Percentiles rank a stretch among this genome's conserved stretches.
Conservation (phyloP, 1,284 basidiomycete genomes). For the Coniferiporia weirii region DNA sequence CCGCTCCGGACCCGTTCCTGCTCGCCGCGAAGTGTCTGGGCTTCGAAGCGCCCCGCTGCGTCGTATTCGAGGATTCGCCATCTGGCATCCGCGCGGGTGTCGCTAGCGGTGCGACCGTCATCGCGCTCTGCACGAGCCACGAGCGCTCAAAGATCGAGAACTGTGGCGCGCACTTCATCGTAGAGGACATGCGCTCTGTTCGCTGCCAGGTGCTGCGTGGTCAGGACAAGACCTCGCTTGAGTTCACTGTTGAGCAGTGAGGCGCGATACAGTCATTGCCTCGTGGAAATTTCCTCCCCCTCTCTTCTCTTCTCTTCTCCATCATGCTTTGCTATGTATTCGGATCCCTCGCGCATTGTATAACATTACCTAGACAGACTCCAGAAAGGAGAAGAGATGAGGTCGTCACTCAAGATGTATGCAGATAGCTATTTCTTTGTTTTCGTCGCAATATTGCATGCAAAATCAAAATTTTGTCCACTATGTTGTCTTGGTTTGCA, state of each 20-base stretch:
- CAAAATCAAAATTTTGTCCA: too few species aligned
- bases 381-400: too few species aligned
- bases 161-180: conserved; percentile 63
- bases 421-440: too few species aligned
- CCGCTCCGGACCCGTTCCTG: conserved; percentile 70
- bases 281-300: too few species aligned
- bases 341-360: too few species aligned
- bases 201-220: conserved; percentile 35
- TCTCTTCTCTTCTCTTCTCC: too few species aligned
- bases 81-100: conserved; percentile 71
- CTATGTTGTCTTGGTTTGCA: too few species aligned
- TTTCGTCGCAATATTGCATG: too few species aligned
- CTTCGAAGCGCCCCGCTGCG: conserved; percentile 49
- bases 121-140: conserved; percentile 72
- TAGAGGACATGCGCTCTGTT: conserved; percentile 37
- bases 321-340: too few species aligned
- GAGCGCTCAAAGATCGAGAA: conserved; percentile 49
- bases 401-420: too few species aligned
- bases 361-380: too few species aligned
- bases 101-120: conserved; percentile 67
- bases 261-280: neutral
- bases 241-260: neutral
- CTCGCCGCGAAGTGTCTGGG: conserved; percentile 72
- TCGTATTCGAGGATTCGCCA: conserved; percentile 75
- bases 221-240: neutral